phyloP scores from a whole-genome alignment of 345 rosid genomes.

The Pistacia atlantica region DNA sequence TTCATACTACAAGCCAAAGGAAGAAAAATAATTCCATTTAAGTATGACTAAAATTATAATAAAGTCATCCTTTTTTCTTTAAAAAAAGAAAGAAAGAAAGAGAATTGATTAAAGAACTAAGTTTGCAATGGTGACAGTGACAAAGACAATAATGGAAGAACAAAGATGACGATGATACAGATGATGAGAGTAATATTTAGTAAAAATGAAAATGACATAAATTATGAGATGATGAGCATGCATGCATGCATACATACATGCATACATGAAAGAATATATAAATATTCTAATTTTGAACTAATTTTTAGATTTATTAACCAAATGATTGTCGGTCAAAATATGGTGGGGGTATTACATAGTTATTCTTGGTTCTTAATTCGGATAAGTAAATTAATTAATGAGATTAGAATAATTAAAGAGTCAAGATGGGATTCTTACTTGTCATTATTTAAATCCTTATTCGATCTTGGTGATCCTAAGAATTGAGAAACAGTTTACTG shows the following conservation, averaged over 20 bases:
- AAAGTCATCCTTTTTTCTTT: not conserved
- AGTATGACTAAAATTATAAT: not conserved
- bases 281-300: not conserved
- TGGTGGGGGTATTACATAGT: conserved; percentile 17
- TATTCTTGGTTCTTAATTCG: conserved; percentile 5
- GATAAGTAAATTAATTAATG: not conserved
- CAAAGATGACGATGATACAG: conserved; percentile 20
- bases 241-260: not conserved
- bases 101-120: not conserved
- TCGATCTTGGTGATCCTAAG: conserved; percentile 34
- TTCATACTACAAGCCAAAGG: conserved; percentile 1
- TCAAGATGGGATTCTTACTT: conserved; percentile 27
- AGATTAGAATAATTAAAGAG: conserved; percentile 36
- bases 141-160: conserved; percentile 10
- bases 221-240: not conserved
- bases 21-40: not conserved
- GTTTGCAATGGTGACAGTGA: conserved; percentile 20
- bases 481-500: conserved; percentile 29
- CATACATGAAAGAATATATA: not conserved
- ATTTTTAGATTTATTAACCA: not conserved
- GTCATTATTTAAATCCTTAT: conserved; percentile 25
- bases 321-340: conserved; percentile 27
- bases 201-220: not conserved
- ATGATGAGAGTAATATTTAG: conserved; percentile 24
- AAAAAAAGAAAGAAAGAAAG: not conserved